Evolutionary conservation across 257 asterid genomes (phyloP).

Genomic region (Datura wrightii): DNA sequence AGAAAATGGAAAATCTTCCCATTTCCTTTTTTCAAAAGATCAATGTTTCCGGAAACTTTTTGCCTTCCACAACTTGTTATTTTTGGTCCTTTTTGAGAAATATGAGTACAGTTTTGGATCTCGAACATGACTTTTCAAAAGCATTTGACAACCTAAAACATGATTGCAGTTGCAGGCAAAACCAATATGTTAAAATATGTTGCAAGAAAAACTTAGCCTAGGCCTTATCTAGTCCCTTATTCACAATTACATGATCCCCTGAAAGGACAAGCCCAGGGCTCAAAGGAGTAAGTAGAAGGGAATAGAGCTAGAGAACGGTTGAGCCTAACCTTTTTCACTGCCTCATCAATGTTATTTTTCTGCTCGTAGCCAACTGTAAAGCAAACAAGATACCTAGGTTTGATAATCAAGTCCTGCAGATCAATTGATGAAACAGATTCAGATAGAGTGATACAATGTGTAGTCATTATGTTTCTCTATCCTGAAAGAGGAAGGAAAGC

Average conservation of each 20-base stretch:
- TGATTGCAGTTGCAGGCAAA: constrained; percentile 3
- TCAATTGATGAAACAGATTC: constrained; percentile 24
- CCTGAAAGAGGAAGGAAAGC: neutral
- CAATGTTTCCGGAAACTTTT: neutral
- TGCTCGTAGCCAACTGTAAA: constrained; percentile 89
- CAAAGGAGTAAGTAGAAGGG: neutral
- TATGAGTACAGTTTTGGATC: constrained; percentile 6
- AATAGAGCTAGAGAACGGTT: neutral
- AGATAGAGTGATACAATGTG: constrained; percentile 14
- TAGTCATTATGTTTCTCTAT: neutral
- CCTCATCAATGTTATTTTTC: constrained; percentile 78
- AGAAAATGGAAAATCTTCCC: neutral
- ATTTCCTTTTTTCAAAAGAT: neutral
- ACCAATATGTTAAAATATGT: neutral
- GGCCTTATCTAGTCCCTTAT: constrained; percentile 8
- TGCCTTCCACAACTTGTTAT: neutral
- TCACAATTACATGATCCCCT: constrained; percentile 8
- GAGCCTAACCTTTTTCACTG: constrained; percentile 73
- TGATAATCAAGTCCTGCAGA: constrained; percentile 71
- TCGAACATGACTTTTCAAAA: neutral
- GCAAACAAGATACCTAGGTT: constrained; percentile 85
- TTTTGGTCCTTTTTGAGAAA: neutral
- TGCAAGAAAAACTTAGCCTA: neutral
- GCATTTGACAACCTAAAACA: neutral
- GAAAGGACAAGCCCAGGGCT: neutral